These are phyloP conservation scores for Microcyclospora tardicrescens DNA, from an alignment of 2,329 filamentous ascomycete genomes.

Conservation along the genomic window DNA sequence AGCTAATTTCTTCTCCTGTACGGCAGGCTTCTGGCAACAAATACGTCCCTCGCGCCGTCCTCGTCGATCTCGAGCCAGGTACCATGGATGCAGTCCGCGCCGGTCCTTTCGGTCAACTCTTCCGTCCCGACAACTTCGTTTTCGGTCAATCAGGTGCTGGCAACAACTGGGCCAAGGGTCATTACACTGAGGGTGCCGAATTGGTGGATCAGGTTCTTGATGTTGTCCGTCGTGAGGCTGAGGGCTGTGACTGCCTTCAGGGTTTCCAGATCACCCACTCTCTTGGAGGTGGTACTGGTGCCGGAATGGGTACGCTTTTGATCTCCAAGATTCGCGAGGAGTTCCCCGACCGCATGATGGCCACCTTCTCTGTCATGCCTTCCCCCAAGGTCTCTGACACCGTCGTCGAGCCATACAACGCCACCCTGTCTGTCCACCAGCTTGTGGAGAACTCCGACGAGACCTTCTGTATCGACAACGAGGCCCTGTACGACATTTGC, in stretches of 20 bases:
- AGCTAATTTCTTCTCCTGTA: conserved; percentile 8
- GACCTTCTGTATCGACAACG: conserved; percentile 99
- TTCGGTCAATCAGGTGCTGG: conserved; percentile 98
- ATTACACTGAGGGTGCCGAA: conserved; percentile 99
- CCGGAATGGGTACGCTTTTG: conserved; percentile 98
- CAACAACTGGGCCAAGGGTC: conserved; percentile 99
- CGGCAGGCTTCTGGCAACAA: conserved; percentile 85
- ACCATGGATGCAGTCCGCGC: conserved; percentile 99
- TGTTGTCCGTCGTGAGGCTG: conserved; percentile 95
- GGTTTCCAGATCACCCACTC: conserved; percentile 99
- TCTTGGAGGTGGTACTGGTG: conserved; percentile 98
- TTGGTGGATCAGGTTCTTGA: conserved; percentile 96
- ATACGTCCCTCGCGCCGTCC: conserved; percentile 97
- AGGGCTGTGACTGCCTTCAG: conserved; percentile 98
- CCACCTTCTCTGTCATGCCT: conserved; percentile 96
- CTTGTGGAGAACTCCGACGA: conserved; percentile 99
- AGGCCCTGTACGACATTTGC: conserved; percentile 99
- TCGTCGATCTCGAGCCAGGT: conserved; percentile 98
- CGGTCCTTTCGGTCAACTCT: conserved; percentile 95
- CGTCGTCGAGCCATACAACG: conserved; percentile 99
- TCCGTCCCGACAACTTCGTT: conserved; percentile 99
- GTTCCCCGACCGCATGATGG: conserved; percentile 99
- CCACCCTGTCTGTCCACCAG: conserved; percentile 96
- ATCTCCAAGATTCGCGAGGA: conserved; percentile 99
- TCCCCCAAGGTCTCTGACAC: conserved; percentile 99